Conservation (phyloP, 1,284 basidiomycete species). For the Dichomitus squalens region DNA sequence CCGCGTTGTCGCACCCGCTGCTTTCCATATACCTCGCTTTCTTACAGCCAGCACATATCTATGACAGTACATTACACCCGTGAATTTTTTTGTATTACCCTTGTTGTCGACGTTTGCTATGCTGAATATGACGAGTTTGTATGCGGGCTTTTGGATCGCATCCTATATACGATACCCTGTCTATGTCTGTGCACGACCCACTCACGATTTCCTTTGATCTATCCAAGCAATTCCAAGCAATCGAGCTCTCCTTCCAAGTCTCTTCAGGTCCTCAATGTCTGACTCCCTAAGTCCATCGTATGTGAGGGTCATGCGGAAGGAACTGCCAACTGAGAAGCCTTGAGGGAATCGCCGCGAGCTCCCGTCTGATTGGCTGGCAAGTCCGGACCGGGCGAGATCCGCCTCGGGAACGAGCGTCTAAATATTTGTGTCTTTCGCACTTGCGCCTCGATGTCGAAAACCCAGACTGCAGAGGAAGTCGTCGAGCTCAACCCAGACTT, state of each 20-base stretch:
- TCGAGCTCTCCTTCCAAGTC: background rate
- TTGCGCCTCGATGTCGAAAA: constrained; percentile 20
- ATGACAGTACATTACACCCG: constrained; percentile 25
- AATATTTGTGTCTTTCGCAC: constrained; percentile 18
- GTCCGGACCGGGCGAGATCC: constrained; percentile 1
- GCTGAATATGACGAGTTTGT: constrained; percentile 26
- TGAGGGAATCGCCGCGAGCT: no score
- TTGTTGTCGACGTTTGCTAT: constrained; percentile 29
- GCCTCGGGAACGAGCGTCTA: constrained; percentile 10
- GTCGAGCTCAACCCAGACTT: constrained; percentile 80
- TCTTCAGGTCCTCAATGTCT: background rate
- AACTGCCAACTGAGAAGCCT: no score
- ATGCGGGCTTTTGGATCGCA: constrained; percentile 23
- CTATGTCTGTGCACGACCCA: background rate
- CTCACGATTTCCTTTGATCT: background rate
- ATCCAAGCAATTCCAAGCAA: constrained; percentile 1
- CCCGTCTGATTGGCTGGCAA: no score
- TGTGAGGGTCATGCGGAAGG: no score
- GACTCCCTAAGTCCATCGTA: no score
- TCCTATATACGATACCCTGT: constrained; percentile 9
- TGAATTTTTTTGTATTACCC: constrained; percentile 29
- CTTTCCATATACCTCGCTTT: constrained; percentile 28
- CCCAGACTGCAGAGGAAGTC: constrained; percentile 43
- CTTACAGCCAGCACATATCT: constrained; percentile 27
- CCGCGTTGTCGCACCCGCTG: constrained; percentile 8